Conservation (phyloP, 192 early-diverging fungal species). For the Rhizoclosmatium globosum region DNA sequence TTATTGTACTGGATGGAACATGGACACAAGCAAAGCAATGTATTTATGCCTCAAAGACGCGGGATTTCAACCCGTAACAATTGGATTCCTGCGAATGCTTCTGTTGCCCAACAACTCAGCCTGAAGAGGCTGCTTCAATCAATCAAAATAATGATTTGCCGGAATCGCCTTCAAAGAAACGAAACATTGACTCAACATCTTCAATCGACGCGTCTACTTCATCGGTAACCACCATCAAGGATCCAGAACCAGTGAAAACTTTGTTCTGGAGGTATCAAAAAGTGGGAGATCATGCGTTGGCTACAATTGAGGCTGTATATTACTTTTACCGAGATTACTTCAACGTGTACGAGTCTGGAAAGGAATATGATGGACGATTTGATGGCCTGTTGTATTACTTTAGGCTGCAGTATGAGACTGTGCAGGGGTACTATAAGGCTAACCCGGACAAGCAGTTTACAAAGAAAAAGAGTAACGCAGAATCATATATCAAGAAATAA, state of each 20-base stretch:
- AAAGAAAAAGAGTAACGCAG: slow-evolving; percentile 41
- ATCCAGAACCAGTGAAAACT: slow-evolving; percentile 56
- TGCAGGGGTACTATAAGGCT: slow-evolving; percentile 81
- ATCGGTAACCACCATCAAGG: background rate
- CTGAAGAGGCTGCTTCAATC: background rate
- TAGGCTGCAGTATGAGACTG: slow-evolving; percentile 81
- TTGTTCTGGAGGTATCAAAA: slow-evolving; percentile 93
- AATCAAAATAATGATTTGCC: background rate
- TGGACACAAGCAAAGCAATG: slow-evolving; percentile 83
- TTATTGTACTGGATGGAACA: slow-evolving; percentile 95
- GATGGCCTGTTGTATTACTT: slow-evolving; percentile 93
- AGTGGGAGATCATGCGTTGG: slow-evolving; percentile 74
- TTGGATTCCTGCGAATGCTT: slow-evolving; percentile 25
- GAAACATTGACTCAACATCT: background rate
- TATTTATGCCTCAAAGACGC: slow-evolving; percentile 45
- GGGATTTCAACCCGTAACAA: slow-evolving; percentile 60
- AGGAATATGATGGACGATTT: slow-evolving; percentile 70
- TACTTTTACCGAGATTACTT: slow-evolving; percentile 89
- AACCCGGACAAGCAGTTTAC: slow-evolving; percentile 67
- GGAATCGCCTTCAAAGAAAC: background rate
- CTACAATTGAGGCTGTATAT: slow-evolving; percentile 97
- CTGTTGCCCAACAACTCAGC: background rate
- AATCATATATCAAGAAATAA: slow-evolving; percentile 47
- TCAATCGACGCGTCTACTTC: background rate
- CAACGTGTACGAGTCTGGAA: slow-evolving; percentile 38